A percentile compares a stretch with the other conserved stretches of the same genome.
Conservation (phyloP, 495 filamentous ascomycete species). For the Aspergillus nidulans region DNA sequence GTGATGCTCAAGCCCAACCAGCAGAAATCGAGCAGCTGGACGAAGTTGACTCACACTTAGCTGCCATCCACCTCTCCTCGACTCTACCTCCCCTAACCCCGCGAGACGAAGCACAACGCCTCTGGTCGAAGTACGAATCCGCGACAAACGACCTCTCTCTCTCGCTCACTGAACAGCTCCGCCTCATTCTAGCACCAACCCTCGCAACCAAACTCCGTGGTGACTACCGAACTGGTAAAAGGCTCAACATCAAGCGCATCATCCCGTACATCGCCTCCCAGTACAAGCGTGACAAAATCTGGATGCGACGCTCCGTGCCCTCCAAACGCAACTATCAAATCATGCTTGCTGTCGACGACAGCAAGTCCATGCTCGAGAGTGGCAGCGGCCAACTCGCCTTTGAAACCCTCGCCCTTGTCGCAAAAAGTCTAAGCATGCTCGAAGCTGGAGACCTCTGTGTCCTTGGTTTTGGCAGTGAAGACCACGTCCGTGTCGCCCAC, state of each 20-base stretch:
- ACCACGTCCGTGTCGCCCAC: constrained; percentile 81
- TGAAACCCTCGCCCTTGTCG: constrained; percentile 84
- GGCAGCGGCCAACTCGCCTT: constrained; percentile 70
- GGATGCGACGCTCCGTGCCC: constrained; percentile 90
- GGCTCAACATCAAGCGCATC: constrained; percentile 97
- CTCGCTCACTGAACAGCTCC: constrained; percentile 84
- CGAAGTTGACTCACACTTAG: constrained; percentile 68
- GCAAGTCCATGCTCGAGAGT: constrained; percentile 81
- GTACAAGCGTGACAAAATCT: constrained; percentile 99
- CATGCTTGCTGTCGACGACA: constrained; percentile 95
- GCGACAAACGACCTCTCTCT: constrained; percentile 81
- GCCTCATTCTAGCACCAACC: constrained; percentile 90
- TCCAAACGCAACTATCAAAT: constrained; percentile 94
- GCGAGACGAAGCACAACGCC: constrained; percentile 60
- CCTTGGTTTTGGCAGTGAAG: constrained; percentile 72
- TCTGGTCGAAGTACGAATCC: constrained; percentile 82
- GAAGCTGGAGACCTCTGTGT: constrained; percentile 90
- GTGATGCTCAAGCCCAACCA: constrained; percentile 32
- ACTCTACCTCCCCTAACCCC: constrained; percentile 38
- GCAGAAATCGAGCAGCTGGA: constrained; percentile 58
- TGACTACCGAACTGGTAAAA: constrained; percentile 95
- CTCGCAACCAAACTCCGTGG: constrained; percentile 94
- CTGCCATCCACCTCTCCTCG: constrained; percentile 63
- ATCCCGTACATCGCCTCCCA: constrained; percentile 96
- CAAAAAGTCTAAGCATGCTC: constrained; percentile 79